A percentile compares a stretch with the other conserved stretches of the same genome.
These are phyloP conservation scores for Botryobasidium botryosum DNA, from an alignment of 768 basidiomycete genomes.

Conservation along the genomic window DNA sequence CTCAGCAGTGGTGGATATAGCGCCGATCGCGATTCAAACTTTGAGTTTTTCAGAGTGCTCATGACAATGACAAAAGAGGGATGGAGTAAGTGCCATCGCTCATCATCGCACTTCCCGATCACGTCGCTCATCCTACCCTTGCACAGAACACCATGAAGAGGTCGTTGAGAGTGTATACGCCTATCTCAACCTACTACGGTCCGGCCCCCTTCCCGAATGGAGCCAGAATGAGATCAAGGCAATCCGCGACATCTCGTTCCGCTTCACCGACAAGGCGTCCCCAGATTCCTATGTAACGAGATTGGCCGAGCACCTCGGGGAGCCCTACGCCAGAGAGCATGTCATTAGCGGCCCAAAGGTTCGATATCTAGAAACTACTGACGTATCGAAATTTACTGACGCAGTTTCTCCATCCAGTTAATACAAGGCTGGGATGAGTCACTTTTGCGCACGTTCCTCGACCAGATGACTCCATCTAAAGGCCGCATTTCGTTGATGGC, in stretches of 20 bases:
- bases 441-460: conserved; percentile 45
- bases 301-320: conserved; percentile 55
- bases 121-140: conserved; percentile 32
- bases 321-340: conserved; percentile 67
- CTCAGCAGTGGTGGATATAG: conserved; percentile 53
- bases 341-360: conserved; percentile 55
- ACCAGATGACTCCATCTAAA: conserved; percentile 37
- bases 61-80: conserved; percentile 71
- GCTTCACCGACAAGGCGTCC: conserved; percentile 69
- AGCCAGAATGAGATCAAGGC: conserved; percentile 60
- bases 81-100: conserved; percentile 41
- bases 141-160: conserved; percentile 7
- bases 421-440: conserved; percentile 56
- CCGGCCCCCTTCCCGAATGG: conserved; percentile 26
- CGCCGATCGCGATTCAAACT: conserved; percentile 49
- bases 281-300: conserved; percentile 67
- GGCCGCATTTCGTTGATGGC: conserved; percentile 65
- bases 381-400: no score
- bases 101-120: no score
- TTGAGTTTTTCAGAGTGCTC: conserved; percentile 78
- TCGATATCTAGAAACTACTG: no score
- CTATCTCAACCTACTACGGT: conserved; percentile 23
- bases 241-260: conserved; percentile 59
- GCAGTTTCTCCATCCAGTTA: no score
- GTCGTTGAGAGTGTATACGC: conserved; percentile 7